Evolutionary conservation across 192 early-diverging fungal genomes (phyloP).

Genomic region (Diversispora epigaea): DNA sequence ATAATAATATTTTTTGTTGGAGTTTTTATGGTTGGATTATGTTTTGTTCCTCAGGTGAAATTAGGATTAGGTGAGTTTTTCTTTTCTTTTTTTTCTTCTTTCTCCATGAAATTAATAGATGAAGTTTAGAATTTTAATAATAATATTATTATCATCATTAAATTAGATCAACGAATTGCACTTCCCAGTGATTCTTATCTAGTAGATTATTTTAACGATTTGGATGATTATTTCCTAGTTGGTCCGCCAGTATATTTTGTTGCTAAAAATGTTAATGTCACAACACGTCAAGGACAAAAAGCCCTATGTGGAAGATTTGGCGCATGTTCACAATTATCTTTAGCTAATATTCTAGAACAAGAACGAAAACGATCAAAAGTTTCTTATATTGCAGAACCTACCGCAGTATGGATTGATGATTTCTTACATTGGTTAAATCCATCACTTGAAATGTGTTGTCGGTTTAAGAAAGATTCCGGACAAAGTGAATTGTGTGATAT

Average conservation of each 20-base stretch:
- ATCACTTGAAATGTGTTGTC: slow-evolving; percentile 54
- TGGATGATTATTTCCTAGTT: slow-evolving; percentile 58
- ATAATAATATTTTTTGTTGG: slow-evolving; percentile 53
- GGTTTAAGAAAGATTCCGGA: slow-evolving; percentile 43
- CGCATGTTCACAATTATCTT: slow-evolving; percentile 47
- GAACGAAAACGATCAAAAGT: slow-evolving; percentile 61
- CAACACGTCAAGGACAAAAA: slow-evolving; percentile 46
- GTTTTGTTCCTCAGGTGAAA: slow-evolving; percentile 49
- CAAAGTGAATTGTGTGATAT: slow-evolving; percentile 48
- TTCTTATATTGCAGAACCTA: slow-evolving; percentile 62
- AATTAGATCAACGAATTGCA: slow-evolving; percentile 58
- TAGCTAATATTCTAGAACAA: slow-evolving; percentile 63
- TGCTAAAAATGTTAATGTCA: slow-evolving; percentile 49
- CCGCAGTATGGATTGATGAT: slow-evolving; percentile 65
- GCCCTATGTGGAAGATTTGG: slow-evolving; percentile 62
- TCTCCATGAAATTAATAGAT: no score
- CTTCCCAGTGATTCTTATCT: slow-evolving; percentile 64
- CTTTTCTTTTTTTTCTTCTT: no score
- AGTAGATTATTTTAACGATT: slow-evolving; percentile 61
- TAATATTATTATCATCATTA: background rate
- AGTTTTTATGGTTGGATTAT: slow-evolving; percentile 47
- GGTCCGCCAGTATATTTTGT: slow-evolving; percentile 72
- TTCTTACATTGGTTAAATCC: slow-evolving; percentile 67
- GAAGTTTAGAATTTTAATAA: background rate
- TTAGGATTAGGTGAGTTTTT: slow-evolving; percentile 50